Evolutionary conservation across 225 moss, liverwort and hornwort genomes (phyloP), one percentile per base, ranked within the genome.

Genomic region (Ulota crispa): DNA sequence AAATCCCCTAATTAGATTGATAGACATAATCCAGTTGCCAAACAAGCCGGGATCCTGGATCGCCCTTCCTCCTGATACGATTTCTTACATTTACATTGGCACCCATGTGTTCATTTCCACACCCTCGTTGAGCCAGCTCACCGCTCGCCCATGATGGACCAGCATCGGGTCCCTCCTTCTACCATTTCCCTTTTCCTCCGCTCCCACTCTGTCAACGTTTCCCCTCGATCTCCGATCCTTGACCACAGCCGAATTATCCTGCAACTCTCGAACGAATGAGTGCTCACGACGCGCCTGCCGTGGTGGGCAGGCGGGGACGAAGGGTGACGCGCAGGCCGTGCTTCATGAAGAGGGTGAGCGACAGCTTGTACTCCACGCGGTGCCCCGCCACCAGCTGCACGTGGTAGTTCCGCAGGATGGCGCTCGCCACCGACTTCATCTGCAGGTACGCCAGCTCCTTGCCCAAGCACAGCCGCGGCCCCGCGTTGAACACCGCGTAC

Each of bases 381-480:
- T 92, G 92, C 0, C 78, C 88, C 2, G 88, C 86, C 3, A 90
- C 88, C 2, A 90, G 79, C 43, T 37, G 27, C 19, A 90, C 90
- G 27, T 82, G 83, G 42, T 81, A 92, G 28, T 90, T 85, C 2
- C 89, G 65, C 1, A 92, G 36, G 2, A 92, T 84, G 0, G 86
- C 92, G 39, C 79, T 69, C 0, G 90, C 88, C 2, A 90, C 90
- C 0, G 88, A 86, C 60, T 92, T 92, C 90, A 92, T 92, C 42
- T 92, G 92, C 71, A 92, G 62, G 16, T 90, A 92, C 0, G 90
- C 92, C 12, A 92, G 45, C 83, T 90, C 92, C 64, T 92, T 92
- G 28, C 92, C 92, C 23, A 92, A 56, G 21, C 92, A 92, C 77
- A 92, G 52, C 0, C 92, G 81, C 1, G 92, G 92, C 0, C 92